Percentiles rank a stretch among this genome's conserved stretches.
Conservation (phyloP, 257 asterid species). For the Apocynum venetum region DNA sequence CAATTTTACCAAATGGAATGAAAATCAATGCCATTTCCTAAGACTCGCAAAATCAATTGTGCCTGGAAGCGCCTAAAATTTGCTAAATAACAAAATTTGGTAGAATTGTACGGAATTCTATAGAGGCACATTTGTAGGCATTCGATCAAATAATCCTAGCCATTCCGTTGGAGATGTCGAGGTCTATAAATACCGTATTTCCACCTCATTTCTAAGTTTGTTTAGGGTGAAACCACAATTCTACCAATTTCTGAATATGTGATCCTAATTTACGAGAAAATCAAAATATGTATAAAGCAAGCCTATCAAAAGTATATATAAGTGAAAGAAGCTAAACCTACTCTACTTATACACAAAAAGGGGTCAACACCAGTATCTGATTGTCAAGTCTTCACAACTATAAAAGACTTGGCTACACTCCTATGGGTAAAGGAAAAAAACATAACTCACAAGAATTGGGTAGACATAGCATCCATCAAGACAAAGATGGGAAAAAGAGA, state of each 20-base stretch:
- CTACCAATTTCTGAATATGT: neutral
- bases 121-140: too few relatives aligned
- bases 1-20: too few relatives aligned
- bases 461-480: neutral
- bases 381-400: neutral
- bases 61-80: too few relatives aligned
- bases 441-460: neutral
- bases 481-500: neutral
- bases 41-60: too few relatives aligned
- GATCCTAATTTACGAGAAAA: neutral
- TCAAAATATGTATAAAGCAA: neutral
- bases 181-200: too few relatives aligned
- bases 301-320: neutral
- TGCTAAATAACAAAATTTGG: too few relatives aligned
- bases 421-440: neutral
- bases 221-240: neutral
- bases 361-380: neutral
- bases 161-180: too few relatives aligned
- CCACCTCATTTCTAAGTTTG: too few relatives aligned
- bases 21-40: too few relatives aligned
- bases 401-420: neutral
- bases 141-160: too few relatives aligned
- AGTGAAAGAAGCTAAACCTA: neutral
- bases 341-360: conserved; percentile 5
- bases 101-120: too few relatives aligned